These are phyloP conservation scores for Aspergillus intermedius DNA, from an alignment of 2,329 filamentous ascomycete genomes.

Conservation along the genomic window DNA sequence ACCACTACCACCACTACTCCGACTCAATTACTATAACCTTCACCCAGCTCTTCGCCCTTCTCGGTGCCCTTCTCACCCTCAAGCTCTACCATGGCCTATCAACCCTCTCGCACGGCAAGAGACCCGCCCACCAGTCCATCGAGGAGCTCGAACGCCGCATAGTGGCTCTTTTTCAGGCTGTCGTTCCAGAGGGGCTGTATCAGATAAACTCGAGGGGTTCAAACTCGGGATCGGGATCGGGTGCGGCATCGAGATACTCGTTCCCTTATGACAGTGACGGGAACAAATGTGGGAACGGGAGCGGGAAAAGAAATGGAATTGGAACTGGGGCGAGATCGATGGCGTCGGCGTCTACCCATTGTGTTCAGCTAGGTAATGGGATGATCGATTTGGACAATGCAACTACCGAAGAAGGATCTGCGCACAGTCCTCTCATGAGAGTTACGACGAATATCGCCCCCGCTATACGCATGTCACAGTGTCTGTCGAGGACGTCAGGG, in stretches of 20 bases:
- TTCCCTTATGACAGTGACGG: too few relatives aligned
- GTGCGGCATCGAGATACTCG: too few relatives aligned
- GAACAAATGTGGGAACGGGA: too few relatives aligned
- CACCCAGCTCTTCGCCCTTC: not conserved
- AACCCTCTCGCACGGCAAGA: not conserved
- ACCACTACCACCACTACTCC: not conserved
- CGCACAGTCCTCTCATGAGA: slow-evolving; percentile 2
- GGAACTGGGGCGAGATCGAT: too few relatives aligned
- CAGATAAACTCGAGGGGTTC: not conserved
- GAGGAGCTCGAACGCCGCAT: slow-evolving; percentile 17
- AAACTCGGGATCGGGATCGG: too few relatives aligned
- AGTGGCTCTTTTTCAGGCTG: slow-evolving; percentile 13
- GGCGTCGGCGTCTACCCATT: too few relatives aligned
- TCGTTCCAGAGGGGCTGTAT: slow-evolving; percentile 9
- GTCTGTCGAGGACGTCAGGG: not conserved
- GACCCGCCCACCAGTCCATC: slow-evolving; percentile 11
- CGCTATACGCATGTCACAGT: slow-evolving; percentile 5
- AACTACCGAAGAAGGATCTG: not conserved
- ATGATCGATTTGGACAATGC: not conserved
- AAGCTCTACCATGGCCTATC: not conserved
- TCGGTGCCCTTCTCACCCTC: not conserved
- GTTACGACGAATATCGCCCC: slow-evolving; percentile 3
- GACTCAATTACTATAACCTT: not conserved
- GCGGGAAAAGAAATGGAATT: too few relatives aligned
- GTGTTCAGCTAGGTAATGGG: too few relatives aligned